Conservation (phyloP, 768 basidiomycete genomes). For the Lactifluus hygrophoroides region DNA sequence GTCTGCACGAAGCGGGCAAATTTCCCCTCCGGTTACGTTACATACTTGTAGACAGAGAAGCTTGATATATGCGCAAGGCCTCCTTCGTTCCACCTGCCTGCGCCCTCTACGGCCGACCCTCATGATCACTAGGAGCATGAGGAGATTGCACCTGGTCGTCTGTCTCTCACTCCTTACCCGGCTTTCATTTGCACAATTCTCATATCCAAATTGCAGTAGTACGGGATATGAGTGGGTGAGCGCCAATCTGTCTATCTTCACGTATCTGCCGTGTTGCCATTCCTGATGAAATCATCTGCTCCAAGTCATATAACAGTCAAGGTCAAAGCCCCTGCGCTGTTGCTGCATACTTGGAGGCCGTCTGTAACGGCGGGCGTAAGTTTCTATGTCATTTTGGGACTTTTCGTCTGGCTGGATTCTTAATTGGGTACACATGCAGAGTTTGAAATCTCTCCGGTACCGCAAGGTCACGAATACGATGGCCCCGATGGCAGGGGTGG, state of each 20-base stretch:
- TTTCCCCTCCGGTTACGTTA: neutral
- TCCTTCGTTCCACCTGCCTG: neutral
- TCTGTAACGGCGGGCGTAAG: neutral
- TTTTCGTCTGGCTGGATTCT: too few species aligned
- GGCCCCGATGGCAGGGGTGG: neutral
- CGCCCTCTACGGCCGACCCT: neutral
- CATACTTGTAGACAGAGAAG: neutral
- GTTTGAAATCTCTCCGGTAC: neutral
- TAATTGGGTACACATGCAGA: neutral
- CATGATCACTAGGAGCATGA: neutral
- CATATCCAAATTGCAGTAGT: constrained; percentile 3
- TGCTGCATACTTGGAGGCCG: neutral
- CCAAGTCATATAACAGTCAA: constrained; percentile 4
- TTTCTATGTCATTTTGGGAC: neutral
- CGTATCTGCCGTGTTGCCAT: neutral
- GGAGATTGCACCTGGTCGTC: neutral
- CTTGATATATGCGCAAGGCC: neutral
- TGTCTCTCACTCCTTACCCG: neutral
- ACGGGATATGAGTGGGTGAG: constrained; percentile 7
- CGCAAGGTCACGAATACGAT: neutral
- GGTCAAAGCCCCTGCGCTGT: constrained; percentile 5
- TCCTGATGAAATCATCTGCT: neutral
- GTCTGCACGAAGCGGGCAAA: neutral
- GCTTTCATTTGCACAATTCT: neutral
- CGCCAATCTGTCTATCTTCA: too few species aligned